Percentiles rank a stretch among this genome's conserved stretches.
These are phyloP conservation scores for Danielia reshetovae DNA, from an alignment of 805 yeast genomes.

Conservation along the genomic window DNA sequence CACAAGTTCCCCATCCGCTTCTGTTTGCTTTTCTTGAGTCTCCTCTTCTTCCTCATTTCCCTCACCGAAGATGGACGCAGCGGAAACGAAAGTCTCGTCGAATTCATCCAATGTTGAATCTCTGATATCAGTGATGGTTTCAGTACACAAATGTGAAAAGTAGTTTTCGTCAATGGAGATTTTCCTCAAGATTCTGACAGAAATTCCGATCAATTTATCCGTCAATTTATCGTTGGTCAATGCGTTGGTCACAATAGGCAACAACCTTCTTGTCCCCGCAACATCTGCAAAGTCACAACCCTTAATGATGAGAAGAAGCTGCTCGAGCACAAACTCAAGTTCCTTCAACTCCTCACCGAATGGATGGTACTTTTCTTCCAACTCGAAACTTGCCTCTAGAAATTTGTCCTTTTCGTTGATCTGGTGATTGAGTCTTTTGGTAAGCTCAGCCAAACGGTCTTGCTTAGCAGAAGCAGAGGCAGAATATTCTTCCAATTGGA, in stretches of 20 bases:
- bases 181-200: constrained; percentile 63
- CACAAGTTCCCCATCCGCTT: constrained; percentile 31
- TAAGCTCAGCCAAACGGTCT: constrained; percentile 1
- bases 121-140: constrained; percentile 78
- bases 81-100: constrained; percentile 24
- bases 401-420: constrained; percentile 9
- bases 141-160: constrained; percentile 79
- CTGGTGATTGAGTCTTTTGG: constrained; percentile 6
- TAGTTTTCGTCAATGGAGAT: constrained; percentile 78
- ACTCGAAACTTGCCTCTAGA: constrained; percentile 7
- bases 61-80: constrained; percentile 20
- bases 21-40: constrained; percentile 21
- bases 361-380: constrained; percentile 22
- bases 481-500: constrained; percentile 3
- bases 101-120: constrained; percentile 53
- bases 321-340: constrained; percentile 69
- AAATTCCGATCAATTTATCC: constrained; percentile 49
- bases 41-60: constrained; percentile 16
- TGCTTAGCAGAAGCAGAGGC: neutral
- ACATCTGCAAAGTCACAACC: constrained; percentile 87
- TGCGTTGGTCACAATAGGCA: constrained; percentile 45
- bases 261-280: constrained; percentile 77
- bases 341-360: constrained; percentile 49
- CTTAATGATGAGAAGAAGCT: constrained; percentile 61
- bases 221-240: constrained; percentile 54